phyloP scores from a whole-genome alignment of 768 basidiomycete genomes.

The Lentinula aciculospora region DNA sequence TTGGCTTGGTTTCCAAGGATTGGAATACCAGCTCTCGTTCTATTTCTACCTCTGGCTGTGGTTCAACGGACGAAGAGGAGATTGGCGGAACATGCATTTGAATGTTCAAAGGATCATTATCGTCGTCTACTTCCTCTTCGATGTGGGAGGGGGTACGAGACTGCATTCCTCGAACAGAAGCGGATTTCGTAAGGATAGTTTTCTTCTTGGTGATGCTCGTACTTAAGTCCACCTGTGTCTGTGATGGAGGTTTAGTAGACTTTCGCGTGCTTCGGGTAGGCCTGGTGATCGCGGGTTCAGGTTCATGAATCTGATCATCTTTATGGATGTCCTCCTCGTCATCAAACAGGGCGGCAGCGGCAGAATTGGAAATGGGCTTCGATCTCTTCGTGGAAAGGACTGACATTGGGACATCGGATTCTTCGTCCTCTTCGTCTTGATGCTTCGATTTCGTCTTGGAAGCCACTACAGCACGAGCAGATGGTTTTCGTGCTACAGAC shows the following conservation, averaged over 20 bases:
- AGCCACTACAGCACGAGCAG: conserved; percentile 9
- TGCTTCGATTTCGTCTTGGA: conserved; percentile 9
- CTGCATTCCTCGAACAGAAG: conserved; percentile 21
- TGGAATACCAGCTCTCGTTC: background rate
- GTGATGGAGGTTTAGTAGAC: background rate
- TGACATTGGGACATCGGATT: conserved; percentile 4
- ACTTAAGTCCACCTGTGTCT: background rate
- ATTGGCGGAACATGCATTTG: background rate
- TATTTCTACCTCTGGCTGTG: background rate
- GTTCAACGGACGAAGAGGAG: background rate
- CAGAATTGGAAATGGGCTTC: conserved; percentile 14
- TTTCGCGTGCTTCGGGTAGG: background rate
- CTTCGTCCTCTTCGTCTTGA: conserved; percentile 12
- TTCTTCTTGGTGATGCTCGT: background rate
- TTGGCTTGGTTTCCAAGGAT: background rate
- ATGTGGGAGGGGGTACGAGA: background rate
- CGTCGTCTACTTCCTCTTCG: conserved; percentile 1
- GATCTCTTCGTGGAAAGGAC: background rate
- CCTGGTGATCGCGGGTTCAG: background rate
- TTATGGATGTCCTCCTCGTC: conserved; percentile 5
- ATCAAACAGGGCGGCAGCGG: conserved; percentile 5
- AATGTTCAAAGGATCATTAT: background rate
- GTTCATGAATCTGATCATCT: conserved; percentile 7
- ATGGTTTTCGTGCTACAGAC: conserved; percentile 5
- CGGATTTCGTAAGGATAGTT: conserved; percentile 13